Evolutionary conservation across 345 rosid species (phyloP), one percentile per base, ranked within the genome.

Genomic region (Angophora floribunda): DNA sequence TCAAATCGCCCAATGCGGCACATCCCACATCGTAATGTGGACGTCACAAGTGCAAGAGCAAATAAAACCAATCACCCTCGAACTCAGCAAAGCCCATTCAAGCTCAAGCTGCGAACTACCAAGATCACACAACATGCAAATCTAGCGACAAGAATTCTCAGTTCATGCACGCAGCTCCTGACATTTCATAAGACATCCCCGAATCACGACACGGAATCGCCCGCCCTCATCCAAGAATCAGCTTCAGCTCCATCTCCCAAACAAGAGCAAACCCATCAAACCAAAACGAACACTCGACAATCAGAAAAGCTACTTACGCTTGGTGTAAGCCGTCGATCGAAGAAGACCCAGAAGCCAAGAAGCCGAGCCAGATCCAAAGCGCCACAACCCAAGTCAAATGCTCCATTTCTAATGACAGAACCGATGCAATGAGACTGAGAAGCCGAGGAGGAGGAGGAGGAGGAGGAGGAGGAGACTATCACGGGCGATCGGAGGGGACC

Each of bases 291-390:
- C 24, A 2, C 22, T 41, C 52, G 24, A 70, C 80, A 17, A 70
- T 70, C 22, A n/a, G 7, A 2, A 32, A 50, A 87, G 50, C 85
- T 59, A 95, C 98, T 95, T 93, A 97, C 99, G 99, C 95, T 86
- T 93, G 98, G 90, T 92, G 96, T 89, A 95, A 91, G 88, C 91
- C 88, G 65, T 94, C 96, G 85, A 94, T 92, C 51, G 97, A 88
- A 89, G 93, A 87, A 86, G 96, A 94, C 87, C 93, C 93, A 86
- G 94, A 91, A 80, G 92, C 91, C 87, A 93, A 89, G 89, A 95
- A 85, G 70, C 91, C 92, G 36, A 95, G 91, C 84, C 90, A 88
- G 55, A 93, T 67, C 52, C 89, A 89, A 86, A 92, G 49, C 89
- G 90, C 90, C 90, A 88, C 90, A 78, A 85, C 61, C 91, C 94